A percentile compares a stretch with the other conserved stretches of the same genome.
Conservation (phyloP, 129 eudicot genomes). For the Chrysanthemum makinoi region DNA sequence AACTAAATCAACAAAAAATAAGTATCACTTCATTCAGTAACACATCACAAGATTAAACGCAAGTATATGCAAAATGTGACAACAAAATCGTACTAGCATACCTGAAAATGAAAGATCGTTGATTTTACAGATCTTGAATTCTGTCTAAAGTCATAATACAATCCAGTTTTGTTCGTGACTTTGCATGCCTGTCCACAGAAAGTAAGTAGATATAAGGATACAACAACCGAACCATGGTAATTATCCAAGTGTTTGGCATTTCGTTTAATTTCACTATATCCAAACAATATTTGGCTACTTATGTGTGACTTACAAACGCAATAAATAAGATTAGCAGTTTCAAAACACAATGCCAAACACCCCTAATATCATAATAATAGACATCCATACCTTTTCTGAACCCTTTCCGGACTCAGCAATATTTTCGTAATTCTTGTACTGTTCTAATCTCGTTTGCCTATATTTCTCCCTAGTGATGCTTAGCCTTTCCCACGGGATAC, state of each 20-base stretch:
- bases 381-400: slow-evolving; percentile 49
- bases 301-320: too few relatives aligned
- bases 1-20: slow-evolving; percentile 43
- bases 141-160: slow-evolving; percentile 64
- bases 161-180: slow-evolving; percentile 50
- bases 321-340: too few relatives aligned
- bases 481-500: slow-evolving; percentile 87
- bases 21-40: background rate
- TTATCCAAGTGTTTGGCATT: background rate
- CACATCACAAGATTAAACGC: background rate
- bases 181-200: slow-evolving; percentile 60
- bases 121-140: slow-evolving; percentile 81
- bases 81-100: slow-evolving; percentile 13
- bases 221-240: background rate
- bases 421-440: slow-evolving; percentile 80
- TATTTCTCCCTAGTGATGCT: slow-evolving; percentile 77
- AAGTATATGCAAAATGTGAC: background rate
- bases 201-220: background rate
- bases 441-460: slow-evolving; percentile 79
- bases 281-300: too few relatives aligned
- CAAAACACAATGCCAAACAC: too few relatives aligned
- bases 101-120: slow-evolving; percentile 91
- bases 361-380: background rate
- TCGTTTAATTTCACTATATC: too few relatives aligned
- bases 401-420: slow-evolving; percentile 73